Conservation (phyloP, 176 grass and related monocot genomes). For the Bromus sterilis region DNA sequence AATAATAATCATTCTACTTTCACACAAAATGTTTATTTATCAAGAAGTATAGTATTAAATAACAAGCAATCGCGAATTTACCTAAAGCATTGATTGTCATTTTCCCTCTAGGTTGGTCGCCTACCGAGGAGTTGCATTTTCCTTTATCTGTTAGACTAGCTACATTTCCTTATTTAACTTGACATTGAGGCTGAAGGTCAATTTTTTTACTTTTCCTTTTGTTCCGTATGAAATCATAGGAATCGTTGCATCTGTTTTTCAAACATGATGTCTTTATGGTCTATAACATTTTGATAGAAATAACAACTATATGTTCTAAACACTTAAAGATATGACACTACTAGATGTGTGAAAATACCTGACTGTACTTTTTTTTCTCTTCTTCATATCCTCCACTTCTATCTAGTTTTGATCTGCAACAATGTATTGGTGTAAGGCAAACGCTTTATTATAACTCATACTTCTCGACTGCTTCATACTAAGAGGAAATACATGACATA, state of each 20-base stretch:
- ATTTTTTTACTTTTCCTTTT: not conserved
- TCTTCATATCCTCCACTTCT: not conserved
- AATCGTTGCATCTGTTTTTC: not conserved
- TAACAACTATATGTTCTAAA: not conserved
- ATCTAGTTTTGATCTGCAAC: not conserved
- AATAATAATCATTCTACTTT: too few relatives aligned
- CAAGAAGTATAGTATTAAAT: too few relatives aligned
- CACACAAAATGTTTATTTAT: too few relatives aligned
- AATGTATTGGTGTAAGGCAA: not conserved
- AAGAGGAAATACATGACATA: not conserved
- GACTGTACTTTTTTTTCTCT: not conserved
- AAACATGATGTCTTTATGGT: not conserved
- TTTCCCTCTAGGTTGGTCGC: not conserved
- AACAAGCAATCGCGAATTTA: too few relatives aligned
- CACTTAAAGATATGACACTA: not conserved
- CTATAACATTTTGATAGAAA: not conserved
- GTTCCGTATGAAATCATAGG: not conserved
- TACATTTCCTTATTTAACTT: not conserved
- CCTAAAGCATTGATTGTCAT: conserved; percentile 4
- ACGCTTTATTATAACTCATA: not conserved
- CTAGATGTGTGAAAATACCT: conserved; percentile 1
- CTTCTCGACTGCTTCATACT: not conserved
- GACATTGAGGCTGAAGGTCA: not conserved
- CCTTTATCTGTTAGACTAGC: not conserved
- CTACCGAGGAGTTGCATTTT: not conserved